phyloP scores from a whole-genome alignment of 805 yeast genomes.

The Phaffomyces opuntiae region DNA sequence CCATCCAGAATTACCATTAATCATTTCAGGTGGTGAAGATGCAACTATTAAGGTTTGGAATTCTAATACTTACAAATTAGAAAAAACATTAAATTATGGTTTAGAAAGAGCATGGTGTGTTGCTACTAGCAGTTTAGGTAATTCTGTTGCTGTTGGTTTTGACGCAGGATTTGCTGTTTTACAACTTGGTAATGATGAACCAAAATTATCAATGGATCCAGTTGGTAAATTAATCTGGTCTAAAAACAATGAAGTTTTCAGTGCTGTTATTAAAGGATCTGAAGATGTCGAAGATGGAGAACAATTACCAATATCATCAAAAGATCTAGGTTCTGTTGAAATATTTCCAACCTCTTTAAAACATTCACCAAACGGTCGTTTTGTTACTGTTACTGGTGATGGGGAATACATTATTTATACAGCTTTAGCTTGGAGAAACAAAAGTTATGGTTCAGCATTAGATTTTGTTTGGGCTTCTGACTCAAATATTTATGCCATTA shows the following conservation, averaged over 20 bases:
- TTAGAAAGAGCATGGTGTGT: constrained; percentile 97
- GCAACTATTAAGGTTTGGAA: constrained; percentile 94
- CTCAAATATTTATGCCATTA: constrained; percentile 77
- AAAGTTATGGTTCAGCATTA: constrained; percentile 80
- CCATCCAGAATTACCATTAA: constrained; percentile 96
- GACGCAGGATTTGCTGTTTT: constrained; percentile 91
- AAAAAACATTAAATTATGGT: constrained; percentile 84
- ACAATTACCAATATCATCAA: constrained; percentile 63
- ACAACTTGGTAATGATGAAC: constrained; percentile 90
- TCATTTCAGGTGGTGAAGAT: constrained; percentile 95
- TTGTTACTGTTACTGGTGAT: constrained; percentile 95
- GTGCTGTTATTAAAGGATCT: constrained; percentile 67
- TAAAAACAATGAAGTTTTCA: constrained; percentile 77
- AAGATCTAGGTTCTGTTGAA: constrained; percentile 92
- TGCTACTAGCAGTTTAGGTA: constrained; percentile 61
- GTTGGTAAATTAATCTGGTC: constrained; percentile 90
- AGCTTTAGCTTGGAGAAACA: constrained; percentile 96
- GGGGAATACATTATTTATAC: constrained; percentile 96
- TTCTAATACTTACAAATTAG: constrained; percentile 86
- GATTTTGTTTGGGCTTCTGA: constrained; percentile 96
- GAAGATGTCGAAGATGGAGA: constrained; percentile 78
- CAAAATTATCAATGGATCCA: constrained; percentile 87
- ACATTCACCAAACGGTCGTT: constrained; percentile 97
- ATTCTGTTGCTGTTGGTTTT: constrained; percentile 84
- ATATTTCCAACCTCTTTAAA: constrained; percentile 79